A percentile compares a stretch with the other conserved stretches of the same genome.
Conservation (phyloP, 192 early-diverging fungal genomes). For the Coemansia interrupta region DNA sequence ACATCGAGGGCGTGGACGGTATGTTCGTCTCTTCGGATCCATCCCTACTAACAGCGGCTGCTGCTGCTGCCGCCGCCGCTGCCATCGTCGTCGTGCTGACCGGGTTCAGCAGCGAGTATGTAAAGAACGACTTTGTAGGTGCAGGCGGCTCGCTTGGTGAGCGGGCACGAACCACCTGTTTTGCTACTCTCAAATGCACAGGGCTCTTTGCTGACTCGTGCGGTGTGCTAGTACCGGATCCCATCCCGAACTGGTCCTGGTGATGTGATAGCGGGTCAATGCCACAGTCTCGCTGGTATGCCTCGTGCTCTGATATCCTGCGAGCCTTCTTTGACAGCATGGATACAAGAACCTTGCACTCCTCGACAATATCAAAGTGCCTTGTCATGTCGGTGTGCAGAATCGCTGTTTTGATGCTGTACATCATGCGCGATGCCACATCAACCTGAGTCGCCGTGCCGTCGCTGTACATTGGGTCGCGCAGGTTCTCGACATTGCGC, state of each 20-base stretch:
- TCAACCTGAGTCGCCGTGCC: constrained; percentile 49
- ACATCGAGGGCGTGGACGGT: not conserved
- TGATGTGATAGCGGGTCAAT: constrained; percentile 10
- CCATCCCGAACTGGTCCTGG: not conserved
- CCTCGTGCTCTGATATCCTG: constrained; percentile 32
- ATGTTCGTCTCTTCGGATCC: not conserved
- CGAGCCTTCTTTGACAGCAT: constrained; percentile 44
- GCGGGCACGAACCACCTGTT: constrained; percentile 13
- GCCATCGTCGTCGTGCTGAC: not conserved
- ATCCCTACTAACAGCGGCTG: not conserved
- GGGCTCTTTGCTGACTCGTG: constrained; percentile 1
- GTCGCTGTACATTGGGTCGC: constrained; percentile 50
- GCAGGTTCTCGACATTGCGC: constrained; percentile 53
- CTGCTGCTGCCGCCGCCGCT: too few relatives aligned
- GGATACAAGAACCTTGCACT: constrained; percentile 49
- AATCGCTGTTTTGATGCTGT: constrained; percentile 59
- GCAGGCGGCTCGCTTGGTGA: constrained; percentile 40
- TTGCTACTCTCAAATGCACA: not conserved
- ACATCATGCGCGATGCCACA: constrained; percentile 46
- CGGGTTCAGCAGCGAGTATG: constrained; percentile 8
- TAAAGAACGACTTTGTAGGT: constrained; percentile 12
- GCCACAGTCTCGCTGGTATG: constrained; percentile 17
- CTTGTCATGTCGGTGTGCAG: constrained; percentile 89
- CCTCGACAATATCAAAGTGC: constrained; percentile 70
- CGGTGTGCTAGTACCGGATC: not conserved